Conservation (phyloP, 2,329 filamentous ascomycete genomes). For the Podosphaera fusca region DNA sequence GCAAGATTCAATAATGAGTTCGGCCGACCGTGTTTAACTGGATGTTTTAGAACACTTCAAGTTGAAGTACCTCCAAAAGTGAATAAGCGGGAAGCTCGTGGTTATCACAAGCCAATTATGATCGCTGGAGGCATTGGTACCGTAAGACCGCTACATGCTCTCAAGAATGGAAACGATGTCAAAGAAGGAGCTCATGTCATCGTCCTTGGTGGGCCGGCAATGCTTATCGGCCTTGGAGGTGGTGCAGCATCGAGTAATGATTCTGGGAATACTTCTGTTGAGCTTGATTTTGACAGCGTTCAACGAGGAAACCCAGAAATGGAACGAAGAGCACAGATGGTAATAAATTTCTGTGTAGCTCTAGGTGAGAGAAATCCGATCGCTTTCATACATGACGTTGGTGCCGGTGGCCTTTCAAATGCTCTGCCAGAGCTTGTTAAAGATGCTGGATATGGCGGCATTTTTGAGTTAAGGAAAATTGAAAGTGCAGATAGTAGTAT, state of each 20-base stretch:
- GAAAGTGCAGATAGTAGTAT: conserved; percentile 78
- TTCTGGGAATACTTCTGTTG: conserved; percentile 69
- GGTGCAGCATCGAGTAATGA: conserved; percentile 83
- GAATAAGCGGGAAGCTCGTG: conserved; percentile 44
- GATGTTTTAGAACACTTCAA: conserved; percentile 79
- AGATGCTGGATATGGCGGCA: conserved; percentile 74
- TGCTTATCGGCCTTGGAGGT: conserved; percentile 91
- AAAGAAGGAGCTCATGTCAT: conserved; percentile 74
- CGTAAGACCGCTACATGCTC: conserved; percentile 69
- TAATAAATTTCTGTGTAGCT: conserved; percentile 82
- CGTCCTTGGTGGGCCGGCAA: conserved; percentile 83
- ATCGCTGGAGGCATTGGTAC: conserved; percentile 89
- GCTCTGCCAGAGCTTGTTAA: conserved; percentile 77
- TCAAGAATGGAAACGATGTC: conserved; percentile 63
- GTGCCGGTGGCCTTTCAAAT: conserved; percentile 65
- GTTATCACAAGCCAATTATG: conserved; percentile 98
- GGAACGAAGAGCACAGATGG: conserved; percentile 85
- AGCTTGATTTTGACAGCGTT: conserved; percentile 91
- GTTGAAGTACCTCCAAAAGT: conserved; percentile 39
- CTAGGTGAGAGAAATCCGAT: conserved; percentile 75
- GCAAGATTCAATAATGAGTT: conserved; percentile 98
- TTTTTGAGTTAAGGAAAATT: conserved; percentile 83
- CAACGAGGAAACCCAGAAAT: conserved; percentile 95
- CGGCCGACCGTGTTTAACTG: conserved; percentile 66
- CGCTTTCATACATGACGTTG: conserved; percentile 92